Evolutionary conservation across 352 stramenopile species (phyloP), one percentile per base, ranked within the genome.

Genomic region (Globisporangium nunn): DNA sequence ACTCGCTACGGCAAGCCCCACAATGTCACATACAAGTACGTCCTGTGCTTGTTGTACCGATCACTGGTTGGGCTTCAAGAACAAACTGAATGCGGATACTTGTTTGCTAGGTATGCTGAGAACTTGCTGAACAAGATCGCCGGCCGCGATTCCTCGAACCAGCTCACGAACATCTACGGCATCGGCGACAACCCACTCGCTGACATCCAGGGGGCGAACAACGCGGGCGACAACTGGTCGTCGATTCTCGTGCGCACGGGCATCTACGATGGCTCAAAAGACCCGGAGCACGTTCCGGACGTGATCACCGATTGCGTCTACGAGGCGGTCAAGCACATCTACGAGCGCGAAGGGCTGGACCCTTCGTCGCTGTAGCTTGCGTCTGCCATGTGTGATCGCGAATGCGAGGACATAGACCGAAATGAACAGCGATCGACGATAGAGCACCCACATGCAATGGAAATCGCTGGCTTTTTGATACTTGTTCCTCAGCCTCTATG

Each of bases 141-240:
- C 3, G 69, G 64, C 7, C 63, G 70, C 28, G 54, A 64, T 30
- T 52, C 65, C 40, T 71, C 73, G 7, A 68, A 63, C 51, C 52
- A 44, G n/a, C 54, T 95, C 17, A 72, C 71, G 31, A 64, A 65
- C 50, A 89, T 95, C 54, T 96, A 95, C 58, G 88, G 87, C 45
- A 93, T 96, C 43, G 87, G 87, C 7, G 87, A 96, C 71, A 96
- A 96, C 60, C 87, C 87, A 18, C 62, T 85, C 35, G 75, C 85
- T 2, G 87, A 96, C 58, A 91, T 96, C 54, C 83, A 89, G 49
- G 87, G 87, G 18, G 87, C 87, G 8, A 96, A 96, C 64, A 78
- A 87, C 50, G 86, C 86, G 28, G 85, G 85, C 5, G 67, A 77
- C 4, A 61, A 85, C 47, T 97, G 88, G 87, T 82, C 70, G 18